Conservation (phyloP, 495 filamentous ascomycete species). For the Podospora australis region DNA sequence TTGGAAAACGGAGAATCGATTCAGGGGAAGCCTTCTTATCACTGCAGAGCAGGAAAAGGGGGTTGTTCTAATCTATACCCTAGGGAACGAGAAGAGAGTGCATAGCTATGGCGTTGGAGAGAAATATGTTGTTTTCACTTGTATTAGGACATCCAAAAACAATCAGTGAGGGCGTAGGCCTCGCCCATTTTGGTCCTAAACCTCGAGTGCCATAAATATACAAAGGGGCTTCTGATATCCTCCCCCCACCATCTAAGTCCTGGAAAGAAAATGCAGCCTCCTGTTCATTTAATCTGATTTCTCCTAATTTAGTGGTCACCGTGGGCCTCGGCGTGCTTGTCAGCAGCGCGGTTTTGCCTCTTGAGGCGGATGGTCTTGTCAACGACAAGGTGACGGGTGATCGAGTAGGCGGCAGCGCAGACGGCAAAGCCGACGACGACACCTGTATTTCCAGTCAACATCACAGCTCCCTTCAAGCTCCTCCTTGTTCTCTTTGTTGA, state of each 20-base stretch:
- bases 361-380: slow-evolving; percentile 88
- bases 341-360: slow-evolving; percentile 45
- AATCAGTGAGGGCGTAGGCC: slow-evolving; percentile 2
- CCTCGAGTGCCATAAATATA: slow-evolving; percentile 18
- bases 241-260: slow-evolving; percentile 6
- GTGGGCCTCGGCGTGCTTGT: slow-evolving; percentile 18
- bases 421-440: slow-evolving; percentile 68
- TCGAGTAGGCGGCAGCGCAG: slow-evolving; percentile 69
- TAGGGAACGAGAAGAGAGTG: slow-evolving; percentile 14
- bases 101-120: slow-evolving; percentile 41
- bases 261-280: not conserved
- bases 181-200: not conserved
- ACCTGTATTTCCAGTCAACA: slow-evolving; percentile 44
- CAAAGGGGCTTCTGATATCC: slow-evolving; percentile 13
- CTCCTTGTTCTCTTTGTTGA: too few relatives aligned
- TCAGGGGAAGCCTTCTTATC: too few relatives aligned
- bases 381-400: slow-evolving; percentile 68
- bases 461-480: too few relatives aligned
- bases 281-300: slow-evolving; percentile 11
- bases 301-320: slow-evolving; percentile 26
- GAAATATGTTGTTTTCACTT: slow-evolving; percentile 12
- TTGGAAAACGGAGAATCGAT: too few relatives aligned
- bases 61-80: too few relatives aligned
- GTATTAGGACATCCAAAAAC: slow-evolving; percentile 3
- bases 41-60: too few relatives aligned